Percentiles rank a stretch among this genome's conserved stretches.
Evolutionary conservation across 164 flowering plant genomes (phyloP).

Genomic region (Sextonia rubra): DNA sequence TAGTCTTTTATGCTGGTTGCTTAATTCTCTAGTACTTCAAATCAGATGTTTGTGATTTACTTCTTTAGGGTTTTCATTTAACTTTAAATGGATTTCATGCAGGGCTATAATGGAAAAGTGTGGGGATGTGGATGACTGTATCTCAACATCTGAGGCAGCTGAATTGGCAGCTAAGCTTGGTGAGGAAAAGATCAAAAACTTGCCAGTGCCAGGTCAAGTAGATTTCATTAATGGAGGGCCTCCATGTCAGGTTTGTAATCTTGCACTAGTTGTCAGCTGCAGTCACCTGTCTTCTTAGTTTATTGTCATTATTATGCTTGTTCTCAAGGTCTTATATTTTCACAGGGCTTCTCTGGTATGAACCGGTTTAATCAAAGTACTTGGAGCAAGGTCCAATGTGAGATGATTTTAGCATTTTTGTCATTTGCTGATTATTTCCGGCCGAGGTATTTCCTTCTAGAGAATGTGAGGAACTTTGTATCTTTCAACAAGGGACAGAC

Average conservation of each 20-base stretch:
- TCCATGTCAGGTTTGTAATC: slow-evolving; percentile 68
- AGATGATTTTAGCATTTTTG: slow-evolving; percentile 90
- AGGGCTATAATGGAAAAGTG: slow-evolving; percentile 76
- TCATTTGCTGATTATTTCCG: slow-evolving; percentile 91
- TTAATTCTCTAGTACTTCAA: background rate
- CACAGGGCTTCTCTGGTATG: slow-evolving; percentile 98
- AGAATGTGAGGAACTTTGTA: slow-evolving; percentile 88
- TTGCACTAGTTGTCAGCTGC: background rate
- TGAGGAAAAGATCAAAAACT: slow-evolving; percentile 44
- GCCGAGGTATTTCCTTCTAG: slow-evolving; percentile 79
- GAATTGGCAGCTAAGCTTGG: slow-evolving; percentile 52
- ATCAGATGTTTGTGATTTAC: background rate
- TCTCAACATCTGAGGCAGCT: slow-evolving; percentile 71
- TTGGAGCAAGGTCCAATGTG: slow-evolving; percentile 97
- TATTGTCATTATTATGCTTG: background rate
- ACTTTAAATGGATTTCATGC: slow-evolving; percentile 16
- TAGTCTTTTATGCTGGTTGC: background rate
- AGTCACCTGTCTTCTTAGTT: background rate
- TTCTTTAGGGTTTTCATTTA: background rate
- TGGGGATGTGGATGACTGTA: slow-evolving; percentile 80
- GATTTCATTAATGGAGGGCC: slow-evolving; percentile 98
- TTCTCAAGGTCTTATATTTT: slow-evolving; percentile 1
- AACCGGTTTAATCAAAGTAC: slow-evolving; percentile 84
- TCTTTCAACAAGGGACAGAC: slow-evolving; percentile 97
- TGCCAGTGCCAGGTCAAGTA: slow-evolving; percentile 91